phyloP scores from a whole-genome alignment of 179 eudicot genomes.

The Carnegiea gigantea region DNA sequence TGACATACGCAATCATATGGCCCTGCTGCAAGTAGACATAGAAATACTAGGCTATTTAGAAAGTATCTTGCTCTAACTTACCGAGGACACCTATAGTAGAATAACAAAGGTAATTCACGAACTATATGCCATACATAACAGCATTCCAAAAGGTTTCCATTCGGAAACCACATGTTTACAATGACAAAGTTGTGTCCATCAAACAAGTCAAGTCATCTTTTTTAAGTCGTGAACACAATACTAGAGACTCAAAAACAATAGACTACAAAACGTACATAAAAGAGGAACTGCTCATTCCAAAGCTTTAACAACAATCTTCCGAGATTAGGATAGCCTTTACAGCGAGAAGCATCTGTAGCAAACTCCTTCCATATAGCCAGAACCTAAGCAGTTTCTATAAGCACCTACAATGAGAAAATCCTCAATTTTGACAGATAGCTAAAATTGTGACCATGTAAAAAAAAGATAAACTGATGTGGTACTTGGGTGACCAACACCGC shows the following conservation, averaged over 20 bases:
- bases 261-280: too few species aligned
- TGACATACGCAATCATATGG: neutral
- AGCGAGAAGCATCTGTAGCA: constrained; percentile 73
- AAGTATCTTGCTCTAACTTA: neutral
- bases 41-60: neutral
- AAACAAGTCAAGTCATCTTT: neutral
- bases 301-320: constrained; percentile 90
- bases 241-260: neutral
- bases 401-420: constrained; percentile 49
- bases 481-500: neutral
- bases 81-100: neutral
- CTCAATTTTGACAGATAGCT: constrained; percentile 14
- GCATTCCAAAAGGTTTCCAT: neutral
- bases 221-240: neutral
- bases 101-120: too few species aligned
- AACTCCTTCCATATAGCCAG: constrained; percentile 77
- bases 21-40: neutral
- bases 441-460: constrained; percentile 10
- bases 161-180: neutral
- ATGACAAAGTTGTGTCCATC: neutral
- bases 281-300: constrained; percentile 41
- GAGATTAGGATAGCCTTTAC: constrained; percentile 81
- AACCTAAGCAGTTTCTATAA: constrained; percentile 72
- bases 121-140: neutral
- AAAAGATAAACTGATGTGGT: neutral